Base-by-base conservation (phyloP, 345 rosid species). In the Triadica sebifera region DNA sequence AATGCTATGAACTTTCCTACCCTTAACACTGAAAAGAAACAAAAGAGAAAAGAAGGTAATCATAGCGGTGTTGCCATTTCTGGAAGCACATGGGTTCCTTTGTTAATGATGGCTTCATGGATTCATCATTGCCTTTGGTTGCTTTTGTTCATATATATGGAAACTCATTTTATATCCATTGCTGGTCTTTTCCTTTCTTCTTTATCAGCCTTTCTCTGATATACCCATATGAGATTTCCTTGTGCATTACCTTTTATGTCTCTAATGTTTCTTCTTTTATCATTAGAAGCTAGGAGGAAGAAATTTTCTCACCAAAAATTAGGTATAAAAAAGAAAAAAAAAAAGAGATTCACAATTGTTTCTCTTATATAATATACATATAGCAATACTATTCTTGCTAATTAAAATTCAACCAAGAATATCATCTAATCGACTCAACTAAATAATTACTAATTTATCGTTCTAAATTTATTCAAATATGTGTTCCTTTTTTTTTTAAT, bases 11-110 rank as follows among this genome's bases (percentile, higher is more conserved):
- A n/a, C n/a, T n/a, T n/a, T n/a, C n/a, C n/a, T n/a, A n/a, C n/a
- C n/a, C n/a, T n/a, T n/a, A n/a, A n/a, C n/a, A 52, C 45, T 65
- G 51, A 39, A 52, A 67, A 67, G 24, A 6, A 34, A 43, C 9
- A n/a, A n/a, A n/a, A n/a, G n/a, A n/a, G n/a, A n/a, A 69, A 69
- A 61, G 43, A 25, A 1, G 17, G 73, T 37, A 51, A 82, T 82
- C 57, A 65, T 69, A 8, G 55, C 66, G 37, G 49, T 76, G 71
- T 52, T 37, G 62, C 71, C 61, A 39, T 58, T 55, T 56, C 34
- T 12, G 2, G 71, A 52, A 66, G 76, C 80, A 73, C 76, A 67
- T 65, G 82, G 60, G 60, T 22, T 56, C 0, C 60, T 56, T 12
- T 56, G 2, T 53, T 56, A 56, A 56, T 56, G 1, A 41, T 34